Conservation (phyloP, 2,329 filamentous ascomycete species). For the Stagonosporopsis rhizophila region DNA sequence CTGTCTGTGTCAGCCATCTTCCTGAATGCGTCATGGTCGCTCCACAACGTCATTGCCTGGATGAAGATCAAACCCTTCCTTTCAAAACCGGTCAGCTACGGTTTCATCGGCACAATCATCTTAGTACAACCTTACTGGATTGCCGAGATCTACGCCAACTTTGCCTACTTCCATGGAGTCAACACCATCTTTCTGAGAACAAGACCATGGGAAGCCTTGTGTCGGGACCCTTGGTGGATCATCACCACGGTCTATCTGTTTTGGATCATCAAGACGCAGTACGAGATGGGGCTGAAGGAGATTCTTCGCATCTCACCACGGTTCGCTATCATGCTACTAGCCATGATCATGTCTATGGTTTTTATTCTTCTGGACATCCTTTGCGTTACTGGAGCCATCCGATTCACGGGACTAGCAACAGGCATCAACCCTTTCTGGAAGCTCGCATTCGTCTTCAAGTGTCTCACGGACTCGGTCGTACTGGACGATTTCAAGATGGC, state of each 20-base stretch:
- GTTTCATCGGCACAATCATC: slow-evolving; percentile 67
- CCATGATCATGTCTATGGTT: slow-evolving; percentile 66
- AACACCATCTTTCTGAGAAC: slow-evolving; percentile 62
- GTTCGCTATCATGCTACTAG: slow-evolving; percentile 67
- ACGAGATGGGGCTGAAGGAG: slow-evolving; percentile 65
- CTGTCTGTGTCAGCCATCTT: slow-evolving; percentile 66
- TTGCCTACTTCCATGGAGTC: slow-evolving; percentile 67
- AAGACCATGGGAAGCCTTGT: slow-evolving; percentile 66
- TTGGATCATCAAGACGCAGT: slow-evolving; percentile 68
- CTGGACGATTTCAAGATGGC: slow-evolving; percentile 73
- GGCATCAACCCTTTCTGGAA: slow-evolving; percentile 74
- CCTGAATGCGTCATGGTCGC: slow-evolving; percentile 67
- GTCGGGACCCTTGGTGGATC: slow-evolving; percentile 73
- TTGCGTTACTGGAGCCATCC: slow-evolving; percentile 62
- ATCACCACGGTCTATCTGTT: slow-evolving; percentile 67
- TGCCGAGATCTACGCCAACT: slow-evolving; percentile 70
- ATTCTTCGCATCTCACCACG: slow-evolving; percentile 68
- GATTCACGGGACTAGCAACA: slow-evolving; percentile 47
- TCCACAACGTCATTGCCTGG: slow-evolving; percentile 73
- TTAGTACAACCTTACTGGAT: slow-evolving; percentile 70
- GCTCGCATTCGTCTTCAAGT: slow-evolving; percentile 70
- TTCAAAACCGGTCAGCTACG: slow-evolving; percentile 55
- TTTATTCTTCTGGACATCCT: slow-evolving; percentile 69
- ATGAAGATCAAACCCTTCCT: slow-evolving; percentile 70
- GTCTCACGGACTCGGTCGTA: slow-evolving; percentile 70